A percentile compares a stretch with the other conserved stretches of the same genome.
These are phyloP conservation scores for Tulasnella sp. DNA, from an alignment of 768 basidiomycete species.

Conservation along the genomic window DNA sequence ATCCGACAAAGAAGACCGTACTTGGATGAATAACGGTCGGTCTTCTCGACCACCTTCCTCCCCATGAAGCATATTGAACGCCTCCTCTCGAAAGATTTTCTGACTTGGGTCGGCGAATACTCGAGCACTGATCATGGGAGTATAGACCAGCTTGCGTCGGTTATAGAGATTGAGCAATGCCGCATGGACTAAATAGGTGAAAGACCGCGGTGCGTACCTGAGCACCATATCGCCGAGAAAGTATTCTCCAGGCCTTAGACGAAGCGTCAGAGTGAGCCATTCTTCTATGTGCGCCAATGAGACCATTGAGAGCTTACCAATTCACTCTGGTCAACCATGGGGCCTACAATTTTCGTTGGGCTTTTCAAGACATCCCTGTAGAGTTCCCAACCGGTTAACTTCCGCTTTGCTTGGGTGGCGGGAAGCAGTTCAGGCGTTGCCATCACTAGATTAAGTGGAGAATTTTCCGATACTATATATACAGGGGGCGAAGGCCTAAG, in stretches of 20 bases:
- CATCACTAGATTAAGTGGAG: background rate
- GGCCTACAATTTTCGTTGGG: constrained; percentile 87
- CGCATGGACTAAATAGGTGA: too few relatives aligned
- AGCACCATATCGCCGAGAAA: constrained; percentile 78
- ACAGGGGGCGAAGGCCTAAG: background rate
- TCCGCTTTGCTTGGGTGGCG: constrained; percentile 31
- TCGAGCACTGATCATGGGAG: constrained; percentile 98
- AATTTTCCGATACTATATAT: background rate
- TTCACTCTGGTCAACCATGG: constrained; percentile 99
- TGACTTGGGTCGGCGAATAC: constrained; percentile 53
- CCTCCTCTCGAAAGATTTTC: constrained; percentile 54
- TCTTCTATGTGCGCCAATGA: too few relatives aligned
- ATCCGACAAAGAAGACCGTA: constrained; percentile 28
- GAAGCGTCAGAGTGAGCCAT: background rate
- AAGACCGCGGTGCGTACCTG: constrained; percentile 46
- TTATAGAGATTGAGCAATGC: constrained; percentile 20
- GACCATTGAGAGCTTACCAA: constrained; percentile 54
- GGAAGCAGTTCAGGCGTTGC: background rate
- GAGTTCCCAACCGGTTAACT: constrained; percentile 76
- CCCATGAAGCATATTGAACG: constrained; percentile 62
- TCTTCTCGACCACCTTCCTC: constrained; percentile 82
- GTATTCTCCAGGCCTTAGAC: constrained; percentile 77
- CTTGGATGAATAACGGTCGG: constrained; percentile 80
- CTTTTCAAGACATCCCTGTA: constrained; percentile 73
- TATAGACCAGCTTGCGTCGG: constrained; percentile 67